Conservation (phyloP, 371 early-diverging fungal genomes). For the Mucor sp. region DNA sequence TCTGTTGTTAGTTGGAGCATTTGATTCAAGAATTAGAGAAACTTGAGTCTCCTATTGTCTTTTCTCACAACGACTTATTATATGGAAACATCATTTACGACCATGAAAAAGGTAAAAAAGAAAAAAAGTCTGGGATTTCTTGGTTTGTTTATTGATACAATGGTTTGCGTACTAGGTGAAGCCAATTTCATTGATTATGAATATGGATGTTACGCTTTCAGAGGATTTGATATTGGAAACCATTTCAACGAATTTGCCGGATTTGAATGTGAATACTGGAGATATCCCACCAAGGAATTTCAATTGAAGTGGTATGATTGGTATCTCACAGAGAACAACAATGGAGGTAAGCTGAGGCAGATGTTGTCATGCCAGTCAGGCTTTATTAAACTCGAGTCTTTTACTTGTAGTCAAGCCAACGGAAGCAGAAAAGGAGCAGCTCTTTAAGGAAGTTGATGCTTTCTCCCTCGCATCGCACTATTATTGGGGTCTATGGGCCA, state of each 20-base stretch:
- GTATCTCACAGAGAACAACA: slow-evolving; percentile 49
- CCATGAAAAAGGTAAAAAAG: slow-evolving; percentile 53
- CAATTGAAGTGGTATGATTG: slow-evolving; percentile 78
- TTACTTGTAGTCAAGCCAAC: slow-evolving; percentile 28
- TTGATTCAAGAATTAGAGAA: slow-evolving; percentile 60
- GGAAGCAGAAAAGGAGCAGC: slow-evolving; percentile 55
- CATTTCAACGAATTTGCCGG: slow-evolving; percentile 95
- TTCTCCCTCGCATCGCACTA: slow-evolving; percentile 90
- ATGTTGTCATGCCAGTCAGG: neutral
- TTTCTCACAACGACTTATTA: slow-evolving; percentile 91
- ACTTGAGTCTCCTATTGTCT: slow-evolving; percentile 80
- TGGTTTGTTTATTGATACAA: neutral
- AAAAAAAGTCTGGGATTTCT: neutral
- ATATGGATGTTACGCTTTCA: slow-evolving; percentile 82
- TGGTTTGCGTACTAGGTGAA: slow-evolving; percentile 25
- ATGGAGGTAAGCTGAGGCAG: slow-evolving; percentile 28
- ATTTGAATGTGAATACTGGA: slow-evolving; percentile 91
- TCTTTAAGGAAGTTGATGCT: slow-evolving; percentile 77
- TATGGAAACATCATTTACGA: slow-evolving; percentile 87
- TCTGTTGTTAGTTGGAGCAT: slow-evolving; percentile 36
- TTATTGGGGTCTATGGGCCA: slow-evolving; percentile 94
- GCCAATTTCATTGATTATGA: slow-evolving; percentile 94
- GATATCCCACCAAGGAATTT: slow-evolving; percentile 73
- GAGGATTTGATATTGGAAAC: slow-evolving; percentile 95
- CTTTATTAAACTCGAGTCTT: neutral